Conservation (phyloP, 2,329 filamentous ascomycete genomes). For the Eutypa lata region DNA sequence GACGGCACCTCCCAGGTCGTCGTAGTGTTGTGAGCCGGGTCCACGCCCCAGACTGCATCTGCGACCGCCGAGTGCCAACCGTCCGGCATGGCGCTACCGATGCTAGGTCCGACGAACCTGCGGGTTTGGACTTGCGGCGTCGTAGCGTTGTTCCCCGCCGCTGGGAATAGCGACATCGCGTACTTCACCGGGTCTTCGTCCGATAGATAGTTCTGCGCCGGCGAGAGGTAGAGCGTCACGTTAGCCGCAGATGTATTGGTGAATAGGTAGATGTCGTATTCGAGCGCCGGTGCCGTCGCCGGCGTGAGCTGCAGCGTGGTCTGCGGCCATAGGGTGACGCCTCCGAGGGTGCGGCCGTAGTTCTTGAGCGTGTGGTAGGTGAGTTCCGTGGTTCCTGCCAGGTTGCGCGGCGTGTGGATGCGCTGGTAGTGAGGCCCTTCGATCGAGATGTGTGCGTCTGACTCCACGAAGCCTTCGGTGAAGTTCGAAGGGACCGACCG, state of each 20-base stretch:
- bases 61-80: constrained; percentile 43
- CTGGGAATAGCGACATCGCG: constrained; percentile 30
- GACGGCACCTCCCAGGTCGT: constrained; percentile 37
- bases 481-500: constrained; percentile 49
- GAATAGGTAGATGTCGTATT: constrained; percentile 62
- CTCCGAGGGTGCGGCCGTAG: constrained; percentile 57
- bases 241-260: constrained; percentile 42
- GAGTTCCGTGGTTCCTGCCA: constrained; percentile 25
- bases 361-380: constrained; percentile 50
- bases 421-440: constrained; percentile 51
- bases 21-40: constrained; percentile 40
- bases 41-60: constrained; percentile 44
- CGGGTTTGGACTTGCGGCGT: constrained; percentile 30
- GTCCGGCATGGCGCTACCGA: constrained; percentile 37
- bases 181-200: constrained; percentile 41
- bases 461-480: constrained; percentile 58
- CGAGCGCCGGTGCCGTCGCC: constrained; percentile 50
- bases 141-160: constrained; percentile 16
- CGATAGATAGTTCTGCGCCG: constrained; percentile 51
- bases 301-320: constrained; percentile 47
- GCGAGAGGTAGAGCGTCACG: constrained; percentile 50
- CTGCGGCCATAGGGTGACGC: constrained; percentile 54
- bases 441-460: constrained; percentile 54
- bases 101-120: constrained; percentile 37
- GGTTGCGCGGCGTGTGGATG: constrained; percentile 27